Evolutionary conservation across 2,329 filamentous ascomycete genomes (phyloP).

Genomic region (Fusarium sp.): DNA sequence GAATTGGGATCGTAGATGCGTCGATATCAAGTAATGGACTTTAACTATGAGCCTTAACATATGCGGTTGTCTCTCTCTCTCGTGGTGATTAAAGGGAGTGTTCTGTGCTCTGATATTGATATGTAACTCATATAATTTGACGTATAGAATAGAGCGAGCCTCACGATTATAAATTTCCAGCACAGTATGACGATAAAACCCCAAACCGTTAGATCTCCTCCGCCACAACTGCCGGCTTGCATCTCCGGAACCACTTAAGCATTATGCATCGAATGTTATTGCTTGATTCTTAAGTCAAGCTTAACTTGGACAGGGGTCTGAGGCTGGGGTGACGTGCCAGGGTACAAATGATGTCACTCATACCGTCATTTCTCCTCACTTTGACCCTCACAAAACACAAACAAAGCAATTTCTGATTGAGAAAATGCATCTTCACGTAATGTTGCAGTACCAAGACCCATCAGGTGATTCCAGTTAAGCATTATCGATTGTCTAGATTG

Average conservation of each 20-base stretch:
- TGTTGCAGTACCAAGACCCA: constrained; percentile 2
- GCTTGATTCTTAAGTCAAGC: constrained; percentile 10
- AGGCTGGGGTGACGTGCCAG: constrained; percentile 19
- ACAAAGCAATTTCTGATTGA: constrained; percentile 13
- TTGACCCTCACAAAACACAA: background rate
- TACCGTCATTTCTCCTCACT: constrained; percentile 27
- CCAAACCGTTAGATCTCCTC: constrained; percentile 4
- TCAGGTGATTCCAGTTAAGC: background rate
- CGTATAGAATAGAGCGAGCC: background rate
- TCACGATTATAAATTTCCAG: constrained; percentile 19
- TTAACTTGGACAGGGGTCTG: constrained; percentile 18
- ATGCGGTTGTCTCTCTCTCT: constrained; percentile 1
- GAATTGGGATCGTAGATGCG: background rate
- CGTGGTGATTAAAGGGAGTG: background rate
- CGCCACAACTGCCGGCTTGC: constrained; percentile 5
- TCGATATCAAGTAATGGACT: background rate
- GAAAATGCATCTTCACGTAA: constrained; percentile 19
- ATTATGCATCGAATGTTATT: constrained; percentile 2
- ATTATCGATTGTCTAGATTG: constrained; percentile 2
- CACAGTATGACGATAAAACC: background rate
- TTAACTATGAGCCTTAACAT: background rate
- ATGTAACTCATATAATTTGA: background rate
- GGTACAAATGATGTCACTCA: constrained; percentile 42
- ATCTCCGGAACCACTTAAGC: constrained; percentile 9
- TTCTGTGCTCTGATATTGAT: background rate